Base-by-base conservation (phyloP, 1,284 basidiomycete genomes). In the Rhodotorula sp. region DNA sequence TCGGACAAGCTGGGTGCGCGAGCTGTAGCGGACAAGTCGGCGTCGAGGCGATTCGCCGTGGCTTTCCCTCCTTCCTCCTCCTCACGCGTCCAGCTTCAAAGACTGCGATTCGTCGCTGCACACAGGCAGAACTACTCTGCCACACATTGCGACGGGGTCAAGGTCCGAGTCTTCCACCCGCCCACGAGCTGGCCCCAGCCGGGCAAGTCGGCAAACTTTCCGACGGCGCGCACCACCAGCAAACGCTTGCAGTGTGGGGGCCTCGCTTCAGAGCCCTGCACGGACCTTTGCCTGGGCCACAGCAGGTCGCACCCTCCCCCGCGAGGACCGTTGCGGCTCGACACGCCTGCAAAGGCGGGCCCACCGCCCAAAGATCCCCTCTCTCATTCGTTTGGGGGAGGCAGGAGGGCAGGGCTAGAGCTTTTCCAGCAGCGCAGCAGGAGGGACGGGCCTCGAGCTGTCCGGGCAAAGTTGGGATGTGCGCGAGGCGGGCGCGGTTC, bases 151-250 rank as follows among this genome's bases (percentile, higher is more conserved):
- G 62, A 69, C 62, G 67, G 67, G 67, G 67, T 69, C 68, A 70
- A 70, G 68, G 68, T 70, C 68, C 68, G 68, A 70, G 70, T 61
- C 70, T 71, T 64, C 27, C 42, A 67, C 69, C 66, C 61, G 61
- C 56, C 62, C 61, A 8, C 25, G 19, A 64, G 61, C 61, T 56
- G 17, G 60, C 50, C 70, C 66, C 54, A 34, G 70, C 50, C 56
- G 62, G 70, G 54, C 50, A 41, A 57, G 27, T 64, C 58, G 66
- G 52, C 27, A 54, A 71, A 27, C 34, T 34, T 34, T 34, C 41
- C 66, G 62, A 64, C 44, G 49, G 70, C 70, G 70, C 61, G 66
- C 70, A 64, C 70, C 70, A 71, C 70, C 70, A 71, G 66, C 59
- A 66, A 70, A 41, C 19, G 42, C 27, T 50, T 53, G 48, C 57